Evolutionary conservation across 176 grass and related monocot species (phyloP).

Genomic region (Pharus latifolius): DNA sequence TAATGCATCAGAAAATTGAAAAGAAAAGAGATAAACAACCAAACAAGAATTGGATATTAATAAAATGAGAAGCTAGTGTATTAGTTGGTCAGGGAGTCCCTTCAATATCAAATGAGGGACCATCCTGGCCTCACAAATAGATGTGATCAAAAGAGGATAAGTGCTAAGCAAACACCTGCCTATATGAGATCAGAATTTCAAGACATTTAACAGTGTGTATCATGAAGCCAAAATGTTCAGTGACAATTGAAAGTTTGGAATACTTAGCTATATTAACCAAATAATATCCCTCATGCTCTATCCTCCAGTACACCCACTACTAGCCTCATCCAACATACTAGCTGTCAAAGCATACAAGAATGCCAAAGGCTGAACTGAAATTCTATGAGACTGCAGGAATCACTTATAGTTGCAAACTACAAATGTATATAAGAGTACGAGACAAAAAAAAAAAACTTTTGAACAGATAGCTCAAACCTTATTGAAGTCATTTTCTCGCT

Average conservation of each 20-base stretch:
- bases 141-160: slow-evolving; percentile 98
- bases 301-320: slow-evolving; percentile 94
- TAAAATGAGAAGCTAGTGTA: slow-evolving; percentile 83
- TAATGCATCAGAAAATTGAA: slow-evolving; percentile 35
- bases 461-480: slow-evolving; percentile 87
- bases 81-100: slow-evolving; percentile 91
- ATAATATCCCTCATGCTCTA: slow-evolving; percentile 86
- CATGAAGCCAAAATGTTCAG: slow-evolving; percentile 95
- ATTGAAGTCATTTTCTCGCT: slow-evolving; percentile 88
- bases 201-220: slow-evolving; percentile 65
- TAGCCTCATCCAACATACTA: slow-evolving; percentile 96
- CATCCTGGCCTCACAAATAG: slow-evolving; percentile 91
- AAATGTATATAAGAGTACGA: too few relatives aligned
- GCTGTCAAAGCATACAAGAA: slow-evolving; percentile 68
- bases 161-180: slow-evolving; percentile 99
- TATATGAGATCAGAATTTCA: slow-evolving; percentile 99
- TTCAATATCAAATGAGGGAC: slow-evolving; percentile 81
- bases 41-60: slow-evolving; percentile 38
- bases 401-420: too few relatives aligned
- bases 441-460: too few relatives aligned
- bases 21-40: slow-evolving; percentile 4
- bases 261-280: slow-evolving; percentile 99
- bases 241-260: slow-evolving; percentile 99
- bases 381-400: slow-evolving; percentile 49
- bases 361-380: slow-evolving; percentile 95